These are phyloP conservation scores for Protomyces pachydermus DNA, from an alignment of 1,139 yeast species.

Conservation along the genomic window DNA sequence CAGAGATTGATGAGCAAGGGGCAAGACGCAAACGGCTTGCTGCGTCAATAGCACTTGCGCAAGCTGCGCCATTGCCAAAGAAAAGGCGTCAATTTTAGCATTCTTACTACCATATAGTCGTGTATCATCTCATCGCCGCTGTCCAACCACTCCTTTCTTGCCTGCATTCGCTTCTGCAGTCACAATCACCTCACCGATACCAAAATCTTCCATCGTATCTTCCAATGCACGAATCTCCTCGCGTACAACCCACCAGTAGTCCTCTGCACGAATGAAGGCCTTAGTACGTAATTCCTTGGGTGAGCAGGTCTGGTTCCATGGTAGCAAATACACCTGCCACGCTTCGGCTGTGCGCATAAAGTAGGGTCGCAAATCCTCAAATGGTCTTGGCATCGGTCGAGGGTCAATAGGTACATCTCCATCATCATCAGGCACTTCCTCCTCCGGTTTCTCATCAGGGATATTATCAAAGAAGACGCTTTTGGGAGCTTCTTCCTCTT, in stretches of 20 bases:
- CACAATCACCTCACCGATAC: slow-evolving; percentile 86
- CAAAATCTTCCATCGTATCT: slow-evolving; percentile 82
- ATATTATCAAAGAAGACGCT: slow-evolving; percentile 59
- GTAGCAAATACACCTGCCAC: slow-evolving; percentile 20
- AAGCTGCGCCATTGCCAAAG: not conserved
- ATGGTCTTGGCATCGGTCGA: slow-evolving; percentile 52
- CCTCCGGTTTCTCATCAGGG: slow-evolving; percentile 53
- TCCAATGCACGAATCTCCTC: slow-evolving; percentile 85
- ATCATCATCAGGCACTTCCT: slow-evolving; percentile 49
- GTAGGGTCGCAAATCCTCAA: slow-evolving; percentile 47
- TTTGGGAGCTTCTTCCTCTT: slow-evolving; percentile 59
- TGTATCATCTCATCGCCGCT: slow-evolving; percentile 4
- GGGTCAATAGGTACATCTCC: slow-evolving; percentile 45
- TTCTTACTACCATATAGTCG: not conserved
- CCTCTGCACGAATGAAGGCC: slow-evolving; percentile 86
- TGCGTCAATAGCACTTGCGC: not conserved
- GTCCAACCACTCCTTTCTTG: slow-evolving; percentile 24
- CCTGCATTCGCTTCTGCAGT: slow-evolving; percentile 44
- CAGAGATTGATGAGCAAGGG: not conserved
- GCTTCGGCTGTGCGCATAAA: slow-evolving; percentile 10
- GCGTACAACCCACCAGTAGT: slow-evolving; percentile 98
- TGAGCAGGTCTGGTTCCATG: slow-evolving; percentile 10
- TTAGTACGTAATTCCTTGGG: slow-evolving; percentile 74
- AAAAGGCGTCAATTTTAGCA: not conserved
- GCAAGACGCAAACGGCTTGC: not conserved